Base-by-base conservation (phyloP, 495 filamentous ascomycete species). In the Penicillium simplicissimum region DNA sequence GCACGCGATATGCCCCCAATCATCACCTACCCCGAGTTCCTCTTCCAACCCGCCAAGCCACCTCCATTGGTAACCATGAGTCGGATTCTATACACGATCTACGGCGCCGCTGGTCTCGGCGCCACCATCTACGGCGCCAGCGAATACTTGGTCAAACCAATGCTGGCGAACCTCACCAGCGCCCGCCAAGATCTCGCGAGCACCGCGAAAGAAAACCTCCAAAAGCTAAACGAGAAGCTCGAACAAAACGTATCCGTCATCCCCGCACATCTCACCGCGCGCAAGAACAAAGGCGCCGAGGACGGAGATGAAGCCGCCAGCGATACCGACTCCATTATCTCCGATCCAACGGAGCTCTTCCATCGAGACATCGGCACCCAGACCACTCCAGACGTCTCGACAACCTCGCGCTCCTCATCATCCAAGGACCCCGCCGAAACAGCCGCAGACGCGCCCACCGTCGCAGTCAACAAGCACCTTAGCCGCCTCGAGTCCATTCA, bases 1-100 rank as follows among this genome's bases (percentile, higher is more conserved):
- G 47, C 65, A 47, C 76, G 72, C 67, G 84, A 89, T 61, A 77
- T 86, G 21, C 84, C 92, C 23, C 96, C 94, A n/a, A 93, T 98
- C 65, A 89, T 98, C 68, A 98, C 95, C 25, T 98, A 97, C 76
- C 95, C 95, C 51, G 95, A 98, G 74, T 97, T 96, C 76, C 87
- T 98, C 64, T 66, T 83, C 55, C 76, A 86, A 49, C 71, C 83
- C 10, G 65, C 76, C 53, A 90, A 89, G 34, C 86, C 91, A 8
- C 85, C 88, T 1, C 93, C 95, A 0, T 78, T 98, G 3, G 82
- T 98, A 35, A 95, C 92, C 15, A 83, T 88, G 59, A 78, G 81
- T 40, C 85, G 87, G 42, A 81, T 97, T 37, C 79, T 93, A 52
- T 90, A 87, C 71, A 88, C 92, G 13, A 78, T 94, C 64, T 93